Evolutionary conservation across 2,329 filamentous ascomycete genomes (phyloP), one percentile per base, ranked within the genome.

Genomic region (Zymoseptoria brevis): DNA sequence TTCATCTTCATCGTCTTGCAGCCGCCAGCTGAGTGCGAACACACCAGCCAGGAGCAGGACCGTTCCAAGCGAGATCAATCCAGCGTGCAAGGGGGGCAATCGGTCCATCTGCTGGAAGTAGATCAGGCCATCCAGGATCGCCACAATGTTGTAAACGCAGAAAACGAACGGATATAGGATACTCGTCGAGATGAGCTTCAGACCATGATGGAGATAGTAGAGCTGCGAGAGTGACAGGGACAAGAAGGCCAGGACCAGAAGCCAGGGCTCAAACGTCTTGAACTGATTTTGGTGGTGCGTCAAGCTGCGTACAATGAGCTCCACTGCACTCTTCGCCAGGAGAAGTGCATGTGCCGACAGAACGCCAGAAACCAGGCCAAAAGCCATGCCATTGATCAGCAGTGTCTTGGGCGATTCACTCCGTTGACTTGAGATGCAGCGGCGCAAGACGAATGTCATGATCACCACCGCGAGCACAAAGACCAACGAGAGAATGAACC

Each of bases 61-160:
- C 0, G 93, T 97, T 9, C 94, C 94, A 1, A 99, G 75, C 0
- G 91, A 84, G 63, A 97, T 96, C 59, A 95, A 82, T 45, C 85
- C 84, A 16, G 89, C 93, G 69, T 90, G 87, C 2, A 94, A 75
- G 0, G 85, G 80, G 16, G 87, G 85, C 63, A 99, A 84, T 58
- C 89, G 82, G 64, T 90, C 87, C 56, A 87, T 88, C 75, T 99
- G 94, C 68, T 88, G 83, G 77, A 97, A 99, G 76, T 97, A 99
- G 68, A 99, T 96, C 66, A 99, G 81, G 30, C 94, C 94, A 75
- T 99, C 94, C 66, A 97, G 80, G 67, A 99, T 99, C 65, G 94
- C 94, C 70, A 97, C 92, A 70, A 99, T 96, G 80, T 99, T 99
- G 81, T 97, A 99, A 64, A 97, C 85, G 80, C 94, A 99, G 76